Percentiles rank a stretch among this genome's conserved stretches.
phyloP scores from a whole-genome alignment of 768 basidiomycete genomes.

The Porpolomopsis calyptriformis region DNA sequence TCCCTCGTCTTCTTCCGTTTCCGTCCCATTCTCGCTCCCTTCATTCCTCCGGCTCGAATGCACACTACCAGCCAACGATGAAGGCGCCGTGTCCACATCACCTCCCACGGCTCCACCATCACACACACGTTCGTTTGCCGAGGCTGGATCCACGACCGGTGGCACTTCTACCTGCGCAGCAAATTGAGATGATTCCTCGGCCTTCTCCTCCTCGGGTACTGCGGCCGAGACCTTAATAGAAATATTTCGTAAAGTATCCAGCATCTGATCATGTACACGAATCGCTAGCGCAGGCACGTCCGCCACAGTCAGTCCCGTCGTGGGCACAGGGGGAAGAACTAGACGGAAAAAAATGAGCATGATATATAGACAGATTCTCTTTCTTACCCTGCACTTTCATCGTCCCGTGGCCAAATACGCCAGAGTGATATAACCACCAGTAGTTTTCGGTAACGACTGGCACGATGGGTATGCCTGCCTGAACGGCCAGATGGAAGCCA shows the following conservation, averaged over 20 bases:
- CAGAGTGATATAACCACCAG: constrained; percentile 71
- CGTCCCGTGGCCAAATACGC: constrained; percentile 63
- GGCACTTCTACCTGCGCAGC: constrained; percentile 1
- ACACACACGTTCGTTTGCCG: background rate
- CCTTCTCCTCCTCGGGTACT: constrained; percentile 8
- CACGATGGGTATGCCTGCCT: constrained; percentile 81
- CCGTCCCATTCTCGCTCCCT: constrained; percentile 53
- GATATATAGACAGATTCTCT: background rate
- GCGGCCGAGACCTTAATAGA: constrained; percentile 45
- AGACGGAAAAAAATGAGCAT: constrained; percentile 7
- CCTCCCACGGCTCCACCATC: background rate
- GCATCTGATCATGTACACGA: constrained; percentile 71
- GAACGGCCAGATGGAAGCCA: constrained; percentile 91
- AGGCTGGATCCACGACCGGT: constrained; percentile 1
- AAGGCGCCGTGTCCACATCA: background rate
- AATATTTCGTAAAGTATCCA: constrained; percentile 65
- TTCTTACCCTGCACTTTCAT: constrained; percentile 73
- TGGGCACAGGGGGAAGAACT: constrained; percentile 90
- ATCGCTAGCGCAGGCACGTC: constrained; percentile 62
- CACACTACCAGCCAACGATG: too few species aligned
- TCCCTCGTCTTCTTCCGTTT: constrained; percentile 79
- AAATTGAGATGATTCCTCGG: too few species aligned
- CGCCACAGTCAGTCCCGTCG: constrained; percentile 52
- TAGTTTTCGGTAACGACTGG: constrained; percentile 95
- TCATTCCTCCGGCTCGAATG: constrained; percentile 14